Evolutionary conservation across 2,329 filamentous ascomycete genomes (phyloP).

Genomic region (Hirsutella thompsonii): DNA sequence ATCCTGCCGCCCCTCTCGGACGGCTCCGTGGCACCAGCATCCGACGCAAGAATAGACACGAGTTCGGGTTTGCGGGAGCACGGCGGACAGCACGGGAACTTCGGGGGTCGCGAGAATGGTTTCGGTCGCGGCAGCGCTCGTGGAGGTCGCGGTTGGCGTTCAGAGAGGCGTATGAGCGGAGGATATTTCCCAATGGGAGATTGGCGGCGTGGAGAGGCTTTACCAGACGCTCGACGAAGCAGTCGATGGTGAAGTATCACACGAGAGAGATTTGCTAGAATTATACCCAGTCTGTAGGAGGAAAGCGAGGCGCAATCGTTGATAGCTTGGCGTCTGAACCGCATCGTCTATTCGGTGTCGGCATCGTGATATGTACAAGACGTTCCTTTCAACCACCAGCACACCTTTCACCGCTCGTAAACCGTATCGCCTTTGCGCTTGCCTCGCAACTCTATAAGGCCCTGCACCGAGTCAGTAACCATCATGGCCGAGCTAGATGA

Average conservation of each 20-base stretch:
- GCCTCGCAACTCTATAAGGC: conserved; percentile 71
- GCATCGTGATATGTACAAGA: conserved; percentile 27
- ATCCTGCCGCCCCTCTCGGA: conserved; percentile 64
- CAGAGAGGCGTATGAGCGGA: conserved; percentile 17
- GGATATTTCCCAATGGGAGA: conserved; percentile 36
- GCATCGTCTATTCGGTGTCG: conserved; percentile 14
- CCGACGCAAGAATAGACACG: conserved; percentile 18
- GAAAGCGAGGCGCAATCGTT: neutral
- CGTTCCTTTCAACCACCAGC: conserved; percentile 4
- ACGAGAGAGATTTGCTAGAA: neutral
- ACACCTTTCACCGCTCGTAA: conserved; percentile 51
- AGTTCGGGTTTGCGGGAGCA: conserved; percentile 8
- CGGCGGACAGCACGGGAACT: conserved; percentile 13
- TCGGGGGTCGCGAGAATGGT: conserved; percentile 13
- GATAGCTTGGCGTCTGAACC: neutral
- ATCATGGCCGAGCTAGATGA: neutral
- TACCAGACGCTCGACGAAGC: conserved; percentile 34
- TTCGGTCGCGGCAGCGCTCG: conserved; percentile 21
- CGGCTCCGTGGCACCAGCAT: conserved; percentile 58
- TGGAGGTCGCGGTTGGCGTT: conserved; percentile 23
- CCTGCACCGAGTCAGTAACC: conserved; percentile 38
- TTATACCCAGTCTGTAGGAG: conserved; percentile 13
- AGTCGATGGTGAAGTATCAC: conserved; percentile 13
- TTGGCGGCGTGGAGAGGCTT: conserved; percentile 52
- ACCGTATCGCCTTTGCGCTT: conserved; percentile 85